A percentile compares a stretch with the other conserved stretches of the same genome.
Evolutionary conservation across 352 stramenopile species (phyloP).

Genomic region (Thraustochytrium sp.): DNA sequence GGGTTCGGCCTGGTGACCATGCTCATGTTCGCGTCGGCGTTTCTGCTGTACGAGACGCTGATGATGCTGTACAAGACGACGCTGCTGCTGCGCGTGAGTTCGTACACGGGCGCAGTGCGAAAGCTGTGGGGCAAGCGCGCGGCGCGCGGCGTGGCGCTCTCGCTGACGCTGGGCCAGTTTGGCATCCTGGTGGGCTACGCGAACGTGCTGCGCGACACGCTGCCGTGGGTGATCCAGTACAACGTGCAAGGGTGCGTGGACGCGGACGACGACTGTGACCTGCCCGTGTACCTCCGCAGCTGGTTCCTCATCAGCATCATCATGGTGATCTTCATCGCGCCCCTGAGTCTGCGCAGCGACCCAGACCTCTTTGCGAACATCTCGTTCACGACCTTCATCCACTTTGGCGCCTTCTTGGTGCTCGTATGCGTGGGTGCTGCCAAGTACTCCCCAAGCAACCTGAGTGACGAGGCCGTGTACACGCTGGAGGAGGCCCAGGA

Average conservation of each 20-base stretch:
- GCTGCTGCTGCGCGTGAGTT: not conserved
- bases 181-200: conserved; percentile 17
- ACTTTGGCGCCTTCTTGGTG: not conserved
- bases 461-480: not conserved
- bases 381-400: conserved; percentile 16
- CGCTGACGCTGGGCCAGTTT: not conserved
- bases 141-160: not conserved
- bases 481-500: not conserved
- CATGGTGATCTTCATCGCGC: not conserved
- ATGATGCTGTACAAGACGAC: conserved; percentile 28
- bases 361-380: conserved; percentile 18
- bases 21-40: not conserved
- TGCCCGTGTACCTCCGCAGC: not conserved
- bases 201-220: not conserved
- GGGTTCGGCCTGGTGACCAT: not conserved
- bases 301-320: conserved; percentile 10
- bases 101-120: not conserved
- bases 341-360: not conserved
- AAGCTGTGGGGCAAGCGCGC: not conserved
- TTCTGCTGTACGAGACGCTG: conserved; percentile 15
- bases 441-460: not conserved
- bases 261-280: not conserved
- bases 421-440: not conserved
- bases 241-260: not conserved
- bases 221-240: conserved; percentile 25